phyloP scores from a whole-genome alignment of 805 yeast species.

The Jamesozyma lodderae region DNA sequence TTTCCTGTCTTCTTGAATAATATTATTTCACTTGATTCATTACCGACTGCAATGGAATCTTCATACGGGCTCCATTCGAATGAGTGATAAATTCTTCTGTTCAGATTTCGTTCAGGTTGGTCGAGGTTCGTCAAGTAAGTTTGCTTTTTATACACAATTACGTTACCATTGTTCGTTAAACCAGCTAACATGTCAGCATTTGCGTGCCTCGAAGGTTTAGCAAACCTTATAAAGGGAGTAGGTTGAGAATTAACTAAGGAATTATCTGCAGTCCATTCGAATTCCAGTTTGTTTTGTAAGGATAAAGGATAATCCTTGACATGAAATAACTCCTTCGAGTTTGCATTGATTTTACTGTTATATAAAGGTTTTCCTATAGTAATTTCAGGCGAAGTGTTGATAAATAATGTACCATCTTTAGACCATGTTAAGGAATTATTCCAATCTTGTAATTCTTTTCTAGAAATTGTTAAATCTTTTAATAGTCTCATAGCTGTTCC shows the following conservation, averaged over 20 bases:
- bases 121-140: slow-evolving; percentile 16
- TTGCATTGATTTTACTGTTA: slow-evolving; percentile 10
- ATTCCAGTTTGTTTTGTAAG: slow-evolving; percentile 23
- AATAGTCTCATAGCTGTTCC: slow-evolving; percentile 26
- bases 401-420: slow-evolving; percentile 23
- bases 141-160: slow-evolving; percentile 15
- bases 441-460: slow-evolving; percentile 26
- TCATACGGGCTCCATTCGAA: slow-evolving; percentile 24
- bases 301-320: slow-evolving; percentile 17
- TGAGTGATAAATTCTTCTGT: slow-evolving; percentile 20
- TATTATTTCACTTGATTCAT: slow-evolving; percentile 19
- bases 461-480: slow-evolving; percentile 20
- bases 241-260: slow-evolving; percentile 25
- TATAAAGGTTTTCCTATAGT: slow-evolving; percentile 24
- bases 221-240: slow-evolving; percentile 14
- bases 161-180: slow-evolving; percentile 24
- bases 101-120: slow-evolving; percentile 6
- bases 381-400: slow-evolving; percentile 22
- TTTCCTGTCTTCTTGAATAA: slow-evolving; percentile 5
- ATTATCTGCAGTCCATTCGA: slow-evolving; percentile 16
- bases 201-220: slow-evolving; percentile 17
- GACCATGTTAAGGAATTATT: slow-evolving; percentile 23
- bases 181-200: slow-evolving; percentile 17
- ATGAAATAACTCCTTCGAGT: slow-evolving; percentile 21
- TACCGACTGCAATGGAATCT: slow-evolving; percentile 17